Base-by-base conservation (phyloP, 805 yeast genomes). In the Saturnispora halmiae region DNA sequence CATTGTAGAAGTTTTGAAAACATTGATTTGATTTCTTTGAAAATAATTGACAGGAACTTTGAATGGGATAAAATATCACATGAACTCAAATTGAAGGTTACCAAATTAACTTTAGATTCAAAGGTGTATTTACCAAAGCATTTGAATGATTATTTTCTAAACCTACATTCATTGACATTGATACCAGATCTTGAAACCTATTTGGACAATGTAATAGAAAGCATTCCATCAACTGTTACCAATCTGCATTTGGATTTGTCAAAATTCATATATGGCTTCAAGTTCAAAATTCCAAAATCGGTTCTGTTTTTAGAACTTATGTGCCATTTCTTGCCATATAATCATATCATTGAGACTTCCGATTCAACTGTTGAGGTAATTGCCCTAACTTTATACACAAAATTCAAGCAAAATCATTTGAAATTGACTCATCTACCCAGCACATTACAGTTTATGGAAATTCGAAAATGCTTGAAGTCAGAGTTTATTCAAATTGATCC, bases 181-280 rank as follows among this genome's bases (percentile, higher is more conserved):
- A 7, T 14, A 6, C 41, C 41, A 6, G n/a, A 19, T 6, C 19
- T 22, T 14, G 3, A 31, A 19, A 16, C 36, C 8, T 14, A 21
- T n/a, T 31, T 38, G 14, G 27, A 26, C n/a, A 11, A 15, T n/a
- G 25, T 38, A n/a, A 15, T 38, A 24, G n/a, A 10, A 9, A 18
- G 8, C 11, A 20, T 38, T 25, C 41, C 41, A 8, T 7, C 25
- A 19, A 31, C 36, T 9, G 36, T 38, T 15, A 14, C 14, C n/a
- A 38, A 38, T 28, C 32, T 38, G 27, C 41, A 38, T 31, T 38
- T 38, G 16, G 41, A 38, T 32, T 28, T 38, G 13, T 38, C 41
- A 6, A 31, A 32, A 8, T 25, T 31, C 14, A 38, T 38, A 19
- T 16, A 25, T 31, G 41, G 41, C 11, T 38, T 38, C 18, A 11